Evolutionary conservation across 202 grass and related monocot species (phyloP).

Genomic region (Zizania palustris): DNA sequence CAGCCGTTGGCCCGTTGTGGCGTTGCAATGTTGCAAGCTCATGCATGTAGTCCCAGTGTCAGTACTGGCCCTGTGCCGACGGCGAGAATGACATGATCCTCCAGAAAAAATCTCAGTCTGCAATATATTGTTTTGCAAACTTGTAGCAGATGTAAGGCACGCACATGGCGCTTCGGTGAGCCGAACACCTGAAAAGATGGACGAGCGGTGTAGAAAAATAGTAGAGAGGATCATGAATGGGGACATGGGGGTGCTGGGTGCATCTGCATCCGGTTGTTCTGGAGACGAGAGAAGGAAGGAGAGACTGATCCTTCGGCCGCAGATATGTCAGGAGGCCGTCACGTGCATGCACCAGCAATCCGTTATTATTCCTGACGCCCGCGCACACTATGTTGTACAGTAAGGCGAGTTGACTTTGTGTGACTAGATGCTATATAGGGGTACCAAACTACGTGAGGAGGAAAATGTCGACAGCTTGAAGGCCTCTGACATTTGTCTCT

Average conservation of each 20-base stretch:
- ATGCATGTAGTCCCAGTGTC: no score
- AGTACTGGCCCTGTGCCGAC: background rate
- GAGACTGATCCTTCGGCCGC: slow-evolving; percentile 44
- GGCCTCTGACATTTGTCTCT: no score
- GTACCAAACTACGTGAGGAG: no score
- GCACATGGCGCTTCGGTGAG: slow-evolving; percentile 18
- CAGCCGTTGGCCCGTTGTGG: no score
- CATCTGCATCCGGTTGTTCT: background rate
- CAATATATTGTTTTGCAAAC: background rate
- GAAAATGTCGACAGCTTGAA: no score
- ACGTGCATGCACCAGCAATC: slow-evolving; percentile 7
- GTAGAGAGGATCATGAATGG: slow-evolving; percentile 23
- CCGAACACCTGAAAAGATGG: background rate
- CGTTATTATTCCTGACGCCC: background rate
- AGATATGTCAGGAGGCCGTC: slow-evolving; percentile 10
- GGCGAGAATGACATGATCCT: slow-evolving; percentile 4
- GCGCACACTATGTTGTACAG: no score
- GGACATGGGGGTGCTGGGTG: slow-evolving; percentile 6
- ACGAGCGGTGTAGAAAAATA: slow-evolving; percentile 17
- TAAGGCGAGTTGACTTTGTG: no score
- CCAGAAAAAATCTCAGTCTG: background rate
- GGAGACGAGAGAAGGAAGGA: background rate
- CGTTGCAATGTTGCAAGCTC: background rate
- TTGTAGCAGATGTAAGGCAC: slow-evolving; percentile 31
- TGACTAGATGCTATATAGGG: no score